A percentile compares a stretch with the other conserved stretches of the same genome.
Conservation (phyloP, 2,329 filamentous ascomycete species). For the Penicillium corylophilum region DNA sequence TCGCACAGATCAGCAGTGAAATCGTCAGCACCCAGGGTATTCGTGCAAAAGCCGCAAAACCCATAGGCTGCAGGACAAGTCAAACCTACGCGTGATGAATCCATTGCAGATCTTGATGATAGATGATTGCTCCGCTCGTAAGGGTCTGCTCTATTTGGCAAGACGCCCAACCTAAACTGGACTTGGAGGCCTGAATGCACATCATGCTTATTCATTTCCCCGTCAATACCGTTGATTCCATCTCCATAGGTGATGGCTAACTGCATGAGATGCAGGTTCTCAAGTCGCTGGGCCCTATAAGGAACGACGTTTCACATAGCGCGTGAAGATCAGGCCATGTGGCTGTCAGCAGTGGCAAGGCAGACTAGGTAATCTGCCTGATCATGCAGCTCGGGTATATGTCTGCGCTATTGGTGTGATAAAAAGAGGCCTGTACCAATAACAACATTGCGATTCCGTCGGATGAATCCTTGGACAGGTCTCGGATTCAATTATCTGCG, state of each 20-base stretch:
- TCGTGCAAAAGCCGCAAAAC: background rate
- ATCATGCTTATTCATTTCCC: background rate
- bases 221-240: background rate
- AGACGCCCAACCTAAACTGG: background rate
- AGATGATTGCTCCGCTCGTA: background rate
- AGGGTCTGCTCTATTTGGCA: background rate
- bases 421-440: background rate
- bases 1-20: background rate
- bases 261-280: background rate
- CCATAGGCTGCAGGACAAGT: background rate
- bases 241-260: background rate
- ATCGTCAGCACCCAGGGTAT: background rate
- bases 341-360: conserved; percentile 2
- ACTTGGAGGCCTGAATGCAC: background rate
- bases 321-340: conserved; percentile 13
- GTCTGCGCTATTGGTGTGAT: background rate
- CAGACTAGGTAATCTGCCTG: conserved; percentile 1
- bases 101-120: background rate
- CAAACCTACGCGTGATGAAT: background rate
- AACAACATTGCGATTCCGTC: background rate
- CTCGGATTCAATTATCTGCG: background rate
- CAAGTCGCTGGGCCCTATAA: background rate
- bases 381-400: background rate
- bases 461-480: background rate
- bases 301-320: conserved; percentile 2